phyloP scores from a whole-genome alignment of 768 basidiomycete genomes.

The Saitozyma sp. region DNA sequence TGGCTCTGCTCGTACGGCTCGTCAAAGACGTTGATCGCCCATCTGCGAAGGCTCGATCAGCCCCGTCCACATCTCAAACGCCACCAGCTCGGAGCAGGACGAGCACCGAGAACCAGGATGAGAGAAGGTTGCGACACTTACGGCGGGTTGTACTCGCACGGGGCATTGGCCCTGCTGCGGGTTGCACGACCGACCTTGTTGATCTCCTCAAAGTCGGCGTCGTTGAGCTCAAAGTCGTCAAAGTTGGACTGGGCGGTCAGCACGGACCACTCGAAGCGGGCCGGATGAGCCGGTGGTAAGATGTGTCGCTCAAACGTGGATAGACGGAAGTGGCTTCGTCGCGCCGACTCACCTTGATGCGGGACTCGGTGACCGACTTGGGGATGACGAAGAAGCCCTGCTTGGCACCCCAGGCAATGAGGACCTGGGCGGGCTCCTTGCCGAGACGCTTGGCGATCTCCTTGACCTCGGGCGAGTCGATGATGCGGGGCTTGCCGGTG shows the following conservation, averaged over 20 bases:
- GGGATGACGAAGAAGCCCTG: conserved; percentile 82
- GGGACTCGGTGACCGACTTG: conserved; percentile 65
- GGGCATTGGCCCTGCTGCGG: conserved; percentile 65
- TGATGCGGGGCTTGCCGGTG: conserved; percentile 63
- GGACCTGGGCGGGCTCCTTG: conserved; percentile 74
- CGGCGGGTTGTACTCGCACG: conserved; percentile 58
- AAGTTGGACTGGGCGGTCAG: conserved; percentile 62
- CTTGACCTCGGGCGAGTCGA: conserved; percentile 65
- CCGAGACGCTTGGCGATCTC: conserved; percentile 65
- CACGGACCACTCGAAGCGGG: neutral
- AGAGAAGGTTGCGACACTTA: too few species aligned
- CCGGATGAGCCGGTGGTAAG: too few species aligned
- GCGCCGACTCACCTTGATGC: conserved; percentile 54
- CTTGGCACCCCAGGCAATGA: conserved; percentile 75
- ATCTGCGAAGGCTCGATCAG: conserved; percentile 44
- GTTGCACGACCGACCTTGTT: conserved; percentile 59
- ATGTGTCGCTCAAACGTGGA: too few species aligned
- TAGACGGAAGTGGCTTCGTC: too few species aligned
- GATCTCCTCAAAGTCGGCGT: conserved; percentile 68
- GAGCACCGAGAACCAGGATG: conserved; percentile 37
- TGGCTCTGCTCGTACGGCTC: conserved; percentile 61
- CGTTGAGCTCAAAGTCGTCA: conserved; percentile 66
- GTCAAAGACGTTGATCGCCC: conserved; percentile 73
- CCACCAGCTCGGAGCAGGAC: neutral
- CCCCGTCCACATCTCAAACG: neutral